phyloP scores from a whole-genome alignment of 1,284 basidiomycete species.

The Heliocybe sulcata region DNA sequence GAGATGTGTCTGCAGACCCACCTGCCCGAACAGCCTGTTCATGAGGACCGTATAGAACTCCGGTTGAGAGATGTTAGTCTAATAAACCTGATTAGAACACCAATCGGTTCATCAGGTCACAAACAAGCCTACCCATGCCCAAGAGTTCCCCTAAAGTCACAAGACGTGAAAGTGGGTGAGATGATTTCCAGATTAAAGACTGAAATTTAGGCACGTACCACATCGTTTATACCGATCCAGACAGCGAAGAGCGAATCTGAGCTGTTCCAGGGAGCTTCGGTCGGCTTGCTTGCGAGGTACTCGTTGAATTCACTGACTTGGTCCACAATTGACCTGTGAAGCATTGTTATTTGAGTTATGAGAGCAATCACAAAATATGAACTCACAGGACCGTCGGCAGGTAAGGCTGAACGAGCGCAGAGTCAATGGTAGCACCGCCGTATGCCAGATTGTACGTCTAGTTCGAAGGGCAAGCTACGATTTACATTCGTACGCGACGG shows the following conservation, averaged over 20 bases:
- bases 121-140: conserved; percentile 35
- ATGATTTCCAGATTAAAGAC: not conserved
- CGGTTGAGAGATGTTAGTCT: conserved; percentile 49
- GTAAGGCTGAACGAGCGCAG: too few relatives aligned
- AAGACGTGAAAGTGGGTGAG: not conserved
- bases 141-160: conserved; percentile 38
- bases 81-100: not conserved
- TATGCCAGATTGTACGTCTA: too few relatives aligned
- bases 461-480: too few relatives aligned
- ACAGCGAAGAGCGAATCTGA: conserved; percentile 50
- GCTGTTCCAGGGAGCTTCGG: conserved; percentile 44
- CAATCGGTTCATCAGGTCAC: conserved; percentile 4
- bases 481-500: too few relatives aligned
- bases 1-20: conserved; percentile 17
- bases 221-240: conserved; percentile 65
- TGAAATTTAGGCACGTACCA: conserved; percentile 28
- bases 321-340: conserved; percentile 48
- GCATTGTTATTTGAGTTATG: too few relatives aligned
- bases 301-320: conserved; percentile 52
- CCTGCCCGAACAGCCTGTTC: conserved; percentile 50
- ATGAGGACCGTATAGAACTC: conserved; percentile 46
- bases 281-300: conserved; percentile 42
- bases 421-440: too few relatives aligned
- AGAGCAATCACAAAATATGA: too few relatives aligned
- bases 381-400: too few relatives aligned